phyloP scores from a whole-genome alignment of 495 filamentous ascomycete species.

The Podospora conica region DNA sequence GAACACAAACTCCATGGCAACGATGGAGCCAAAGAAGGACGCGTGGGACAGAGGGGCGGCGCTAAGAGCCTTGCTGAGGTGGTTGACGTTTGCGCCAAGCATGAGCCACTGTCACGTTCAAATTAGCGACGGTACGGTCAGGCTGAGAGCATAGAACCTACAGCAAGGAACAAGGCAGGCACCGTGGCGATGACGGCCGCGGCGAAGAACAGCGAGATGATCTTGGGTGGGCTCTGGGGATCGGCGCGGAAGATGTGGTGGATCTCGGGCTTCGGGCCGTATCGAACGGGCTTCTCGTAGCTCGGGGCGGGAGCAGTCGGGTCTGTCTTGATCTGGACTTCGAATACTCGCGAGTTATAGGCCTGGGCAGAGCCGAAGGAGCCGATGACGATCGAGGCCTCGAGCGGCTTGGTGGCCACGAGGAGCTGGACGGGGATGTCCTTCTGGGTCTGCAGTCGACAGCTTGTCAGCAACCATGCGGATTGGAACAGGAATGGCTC shows the following conservation, averaged over 20 bases:
- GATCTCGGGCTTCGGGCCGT: conserved; percentile 77
- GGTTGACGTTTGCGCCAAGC: conserved; percentile 79
- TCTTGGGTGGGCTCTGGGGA: conserved; percentile 71
- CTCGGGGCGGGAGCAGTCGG: conserved; percentile 53
- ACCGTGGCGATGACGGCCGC: conserved; percentile 63
- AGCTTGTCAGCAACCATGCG: conserved; percentile 4
- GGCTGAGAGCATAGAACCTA: conserved; percentile 39
- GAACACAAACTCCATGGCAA: conserved; percentile 86
- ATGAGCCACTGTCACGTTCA: conserved; percentile 56
- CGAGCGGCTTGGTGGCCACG: conserved; percentile 55
- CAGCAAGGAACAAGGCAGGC: conserved; percentile 62
- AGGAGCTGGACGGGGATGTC: conserved; percentile 85
- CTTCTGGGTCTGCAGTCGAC: conserved; percentile 64
- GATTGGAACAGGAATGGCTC: background rate
- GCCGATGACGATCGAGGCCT: conserved; percentile 73
- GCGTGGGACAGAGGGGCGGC: conserved; percentile 71
- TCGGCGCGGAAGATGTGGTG: conserved; percentile 84
- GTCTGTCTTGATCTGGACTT: conserved; percentile 50
- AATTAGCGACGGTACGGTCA: background rate
- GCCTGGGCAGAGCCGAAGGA: conserved; percentile 74
- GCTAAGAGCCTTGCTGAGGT: conserved; percentile 65
- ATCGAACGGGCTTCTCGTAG: conserved; percentile 63
- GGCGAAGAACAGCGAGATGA: conserved; percentile 74
- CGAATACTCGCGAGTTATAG: conserved; percentile 63
- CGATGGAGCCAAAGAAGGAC: conserved; percentile 74